Percentiles rank a stretch among this genome's conserved stretches.
These are phyloP conservation scores for Macroventuria anomochaeta DNA, from an alignment of 2,329 filamentous ascomycete genomes.

Conservation along the genomic window DNA sequence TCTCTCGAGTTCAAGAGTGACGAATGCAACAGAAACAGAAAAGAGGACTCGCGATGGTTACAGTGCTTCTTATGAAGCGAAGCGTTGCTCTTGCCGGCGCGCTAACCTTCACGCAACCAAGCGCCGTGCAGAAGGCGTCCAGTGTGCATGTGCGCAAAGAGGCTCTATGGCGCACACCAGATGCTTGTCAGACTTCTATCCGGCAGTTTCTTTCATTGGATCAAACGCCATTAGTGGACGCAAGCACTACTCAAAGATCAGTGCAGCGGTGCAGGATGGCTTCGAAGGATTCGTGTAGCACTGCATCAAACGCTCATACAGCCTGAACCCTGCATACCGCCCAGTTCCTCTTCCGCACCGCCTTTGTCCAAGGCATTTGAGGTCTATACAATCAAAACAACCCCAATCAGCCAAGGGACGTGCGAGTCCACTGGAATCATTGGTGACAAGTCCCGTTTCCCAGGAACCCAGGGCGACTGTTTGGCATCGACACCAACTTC, in stretches of 20 bases:
- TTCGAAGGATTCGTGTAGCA: constrained; percentile 46
- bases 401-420: constrained; percentile 16
- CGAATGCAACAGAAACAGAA: neutral
- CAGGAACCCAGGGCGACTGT: neutral
- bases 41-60: neutral
- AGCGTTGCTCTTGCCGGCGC: constrained; percentile 23
- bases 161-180: constrained; percentile 35
- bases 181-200: constrained; percentile 30
- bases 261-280: constrained; percentile 33
- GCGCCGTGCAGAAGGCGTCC: constrained; percentile 38
- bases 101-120: constrained; percentile 40
- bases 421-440: constrained; percentile 20
- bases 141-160: constrained; percentile 36
- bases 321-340: constrained; percentile 38
- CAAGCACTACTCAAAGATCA: constrained; percentile 27
- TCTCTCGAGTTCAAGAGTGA: neutral
- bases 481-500: neutral
- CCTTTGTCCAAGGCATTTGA: constrained; percentile 21
- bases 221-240: constrained; percentile 28
- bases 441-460: neutral
- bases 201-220: constrained; percentile 28
- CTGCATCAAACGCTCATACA: constrained; percentile 43
- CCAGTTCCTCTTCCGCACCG: constrained; percentile 16
- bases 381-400: constrained; percentile 23
- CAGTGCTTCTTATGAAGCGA: constrained; percentile 27